Evolutionary conservation across 768 basidiomycete species (phyloP).

Genomic region (Myochromella boudieri): DNA sequence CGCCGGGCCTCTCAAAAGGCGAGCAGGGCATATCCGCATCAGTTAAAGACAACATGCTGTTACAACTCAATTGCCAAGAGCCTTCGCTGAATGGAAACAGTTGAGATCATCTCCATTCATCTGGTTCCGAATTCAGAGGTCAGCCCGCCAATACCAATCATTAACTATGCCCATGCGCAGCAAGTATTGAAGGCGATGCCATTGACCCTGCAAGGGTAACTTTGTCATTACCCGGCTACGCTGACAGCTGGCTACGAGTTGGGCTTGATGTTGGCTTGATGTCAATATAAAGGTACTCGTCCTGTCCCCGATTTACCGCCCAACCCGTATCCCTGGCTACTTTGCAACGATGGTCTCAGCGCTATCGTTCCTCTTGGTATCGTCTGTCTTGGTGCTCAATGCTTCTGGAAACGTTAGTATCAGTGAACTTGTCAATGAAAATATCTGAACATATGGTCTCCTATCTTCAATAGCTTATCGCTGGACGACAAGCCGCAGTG

Average conservation of each 20-base stretch:
- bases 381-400: background rate
- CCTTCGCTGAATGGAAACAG: too few species aligned
- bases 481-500: slow-evolving; percentile 7
- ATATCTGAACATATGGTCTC: background rate
- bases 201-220: background rate
- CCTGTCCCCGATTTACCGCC: too few species aligned
- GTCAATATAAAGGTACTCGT: too few species aligned
- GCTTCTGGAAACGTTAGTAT: slow-evolving; percentile 12
- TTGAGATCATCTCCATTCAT: too few species aligned
- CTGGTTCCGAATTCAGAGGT: too few species aligned
- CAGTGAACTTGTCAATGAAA: too few species aligned
- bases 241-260: slow-evolving; percentile 10
- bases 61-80: too few species aligned
- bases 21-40: background rate
- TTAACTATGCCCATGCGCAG: background rate
- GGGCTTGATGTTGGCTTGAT: too few species aligned
- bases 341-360: slow-evolving; percentile 5
- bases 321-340: too few species aligned
- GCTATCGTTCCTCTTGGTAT: background rate
- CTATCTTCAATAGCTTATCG: slow-evolving; percentile 8
- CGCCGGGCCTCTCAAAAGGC: background rate
- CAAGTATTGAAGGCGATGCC: background rate
- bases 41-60: background rate
- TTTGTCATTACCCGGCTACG: background rate
- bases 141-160: too few species aligned